These are phyloP conservation scores for Chalaropsis thielavioides DNA, from an alignment of 2,329 filamentous ascomycete species.

Conservation along the genomic window DNA sequence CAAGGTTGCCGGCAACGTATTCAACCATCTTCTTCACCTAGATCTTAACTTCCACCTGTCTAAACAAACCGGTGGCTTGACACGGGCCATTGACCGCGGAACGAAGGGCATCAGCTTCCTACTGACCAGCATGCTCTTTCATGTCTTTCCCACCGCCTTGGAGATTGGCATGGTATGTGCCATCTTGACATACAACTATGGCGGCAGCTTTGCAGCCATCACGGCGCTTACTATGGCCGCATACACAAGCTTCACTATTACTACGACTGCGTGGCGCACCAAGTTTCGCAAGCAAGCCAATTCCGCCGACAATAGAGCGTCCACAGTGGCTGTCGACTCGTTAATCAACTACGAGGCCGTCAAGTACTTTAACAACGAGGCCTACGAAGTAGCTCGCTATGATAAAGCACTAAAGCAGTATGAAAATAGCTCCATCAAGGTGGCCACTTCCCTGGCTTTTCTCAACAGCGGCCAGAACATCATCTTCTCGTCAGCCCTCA, in stretches of 20 bases:
- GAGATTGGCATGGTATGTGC: conserved; percentile 94
- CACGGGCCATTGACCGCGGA: conserved; percentile 84
- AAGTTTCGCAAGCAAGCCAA: conserved; percentile 93
- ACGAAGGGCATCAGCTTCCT: conserved; percentile 98
- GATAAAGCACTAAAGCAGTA: conserved; percentile 76
- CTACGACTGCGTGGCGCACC: conserved; percentile 91
- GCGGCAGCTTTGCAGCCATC: conserved; percentile 77
- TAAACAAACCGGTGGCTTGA: conserved; percentile 88
- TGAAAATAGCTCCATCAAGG: conserved; percentile 89
- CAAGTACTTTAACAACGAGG: conserved; percentile 99
- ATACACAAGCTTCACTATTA: conserved; percentile 93
- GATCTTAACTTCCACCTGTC: conserved; percentile 89
- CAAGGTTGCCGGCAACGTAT: conserved; percentile 79
- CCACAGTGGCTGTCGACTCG: conserved; percentile 89
- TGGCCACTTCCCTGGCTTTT: conserved; percentile 82
- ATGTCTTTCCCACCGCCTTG: conserved; percentile 81
- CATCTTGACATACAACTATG: conserved; percentile 93
- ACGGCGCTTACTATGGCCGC: conserved; percentile 82
- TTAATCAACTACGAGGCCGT: conserved; percentile 98
- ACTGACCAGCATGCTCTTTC: conserved; percentile 95
- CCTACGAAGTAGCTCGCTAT: conserved; percentile 81
- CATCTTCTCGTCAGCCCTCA: conserved; percentile 88
- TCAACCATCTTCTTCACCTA: conserved; percentile 72
- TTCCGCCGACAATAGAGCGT: conserved; percentile 87
- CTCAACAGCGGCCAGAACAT: conserved; percentile 92